Conservation (phyloP, 495 filamentous ascomycete genomes). For the Penicillium salamii region DNA sequence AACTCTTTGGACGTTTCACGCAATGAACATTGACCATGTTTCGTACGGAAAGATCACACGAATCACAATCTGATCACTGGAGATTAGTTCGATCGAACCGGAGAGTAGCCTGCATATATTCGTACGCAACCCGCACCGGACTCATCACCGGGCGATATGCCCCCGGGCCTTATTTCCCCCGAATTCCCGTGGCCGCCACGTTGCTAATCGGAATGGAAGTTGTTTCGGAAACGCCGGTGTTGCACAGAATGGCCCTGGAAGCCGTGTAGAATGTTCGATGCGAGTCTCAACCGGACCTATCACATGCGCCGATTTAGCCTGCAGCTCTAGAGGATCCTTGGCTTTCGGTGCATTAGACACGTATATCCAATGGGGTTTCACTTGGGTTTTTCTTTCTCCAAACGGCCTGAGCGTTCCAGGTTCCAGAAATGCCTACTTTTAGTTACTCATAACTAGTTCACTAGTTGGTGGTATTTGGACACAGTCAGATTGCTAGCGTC, state of each 20-base stretch:
- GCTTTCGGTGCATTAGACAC: no score
- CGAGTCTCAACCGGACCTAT: neutral
- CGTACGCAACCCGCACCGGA: conserved; percentile 8
- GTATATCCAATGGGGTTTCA: no score
- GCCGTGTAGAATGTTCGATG: conserved; percentile 18
- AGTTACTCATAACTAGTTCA: no score
- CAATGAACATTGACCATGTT: neutral
- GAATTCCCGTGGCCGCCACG: conserved; percentile 44
- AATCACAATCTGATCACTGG: neutral
- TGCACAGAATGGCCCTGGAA: conserved; percentile 18
- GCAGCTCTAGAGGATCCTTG: neutral
- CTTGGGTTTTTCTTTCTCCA: no score
- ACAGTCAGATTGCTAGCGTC: conserved; percentile 4
- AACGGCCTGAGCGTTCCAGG: no score
- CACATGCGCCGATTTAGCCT: neutral
- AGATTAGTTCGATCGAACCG: neutral
- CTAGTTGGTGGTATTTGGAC: neutral
- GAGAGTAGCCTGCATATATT: conserved; percentile 6
- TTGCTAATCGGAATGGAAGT: conserved; percentile 26
- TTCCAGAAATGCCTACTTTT: no score
- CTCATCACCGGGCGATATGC: conserved; percentile 11
- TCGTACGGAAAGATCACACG: neutral
- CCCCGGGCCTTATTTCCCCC: conserved; percentile 17
- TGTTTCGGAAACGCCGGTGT: conserved; percentile 5
- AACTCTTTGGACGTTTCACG: neutral